Base-by-base conservation (phyloP, 202 grass and related monocot genomes). In the Dendrocalamus latiflorus region DNA sequence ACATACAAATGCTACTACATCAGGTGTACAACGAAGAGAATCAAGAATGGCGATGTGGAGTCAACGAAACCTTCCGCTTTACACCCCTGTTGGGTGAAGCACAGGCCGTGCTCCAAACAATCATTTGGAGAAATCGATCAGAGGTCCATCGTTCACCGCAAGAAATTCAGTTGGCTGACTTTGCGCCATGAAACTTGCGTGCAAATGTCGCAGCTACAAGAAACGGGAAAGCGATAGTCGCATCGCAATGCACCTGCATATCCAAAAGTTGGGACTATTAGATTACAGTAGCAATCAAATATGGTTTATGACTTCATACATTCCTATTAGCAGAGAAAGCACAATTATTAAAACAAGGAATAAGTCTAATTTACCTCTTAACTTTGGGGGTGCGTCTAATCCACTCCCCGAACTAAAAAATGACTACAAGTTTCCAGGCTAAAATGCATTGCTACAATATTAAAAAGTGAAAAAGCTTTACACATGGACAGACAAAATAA, bases 131-230 rank as follows among this genome's bases (percentile, higher is more conserved):
- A 45, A 81, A 76, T 72, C 1, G 6, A 25, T 6, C 65, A 24
- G 3, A 59, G 41, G 38, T 16, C 38, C 36, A 33, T 70, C 54
- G 18, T 17, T 74, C 6, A 20, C 18, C 4, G 2, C 9, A 21
- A 45, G 20, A 55, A 22, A 78, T 84, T 80, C 47, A 82, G 43
- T 57, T 56, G 43, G 58, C 51, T 41, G 37, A 45, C 65, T 76
- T 86, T 28, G 43, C 64, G 8, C 66, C 9, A 2, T 86, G 86
- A 81, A 81, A 83, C 81, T 42, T 91, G 17, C 54, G 82, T 1
- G 92, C 92, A 89, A 98, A 98, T 68, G 95, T 98, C 14, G 92
- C 95, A 34, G 92, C 88, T 21, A 94, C 90, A n/a, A 98, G 30
- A 45, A 98, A 80, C 0, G 95, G 95, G 62, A 98, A 94, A 60